A percentile compares a stretch with the other conserved stretches of the same genome.
phyloP scores from a whole-genome alignment of 2,329 filamentous ascomycete species.

The Calcarisporium arbuscula region DNA sequence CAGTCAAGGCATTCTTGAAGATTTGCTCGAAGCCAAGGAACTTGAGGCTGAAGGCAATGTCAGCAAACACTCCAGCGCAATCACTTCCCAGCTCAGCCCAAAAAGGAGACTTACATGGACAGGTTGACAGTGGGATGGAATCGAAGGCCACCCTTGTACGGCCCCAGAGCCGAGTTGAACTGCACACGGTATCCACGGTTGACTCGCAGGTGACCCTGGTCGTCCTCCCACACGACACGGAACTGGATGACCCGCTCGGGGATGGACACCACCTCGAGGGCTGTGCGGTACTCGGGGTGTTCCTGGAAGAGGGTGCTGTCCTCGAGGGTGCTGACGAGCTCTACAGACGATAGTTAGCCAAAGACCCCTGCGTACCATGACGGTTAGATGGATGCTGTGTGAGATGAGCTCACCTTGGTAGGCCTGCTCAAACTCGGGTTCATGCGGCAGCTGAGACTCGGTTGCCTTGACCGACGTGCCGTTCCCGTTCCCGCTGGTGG shows the following conservation, averaged over 20 bases:
- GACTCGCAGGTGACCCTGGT: slow-evolving; percentile 81
- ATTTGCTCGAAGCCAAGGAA: slow-evolving; percentile 99
- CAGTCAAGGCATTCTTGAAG: slow-evolving; percentile 99
- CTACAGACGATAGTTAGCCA: slow-evolving; percentile 36
- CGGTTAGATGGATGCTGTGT: neutral
- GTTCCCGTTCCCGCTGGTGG: too few relatives aligned
- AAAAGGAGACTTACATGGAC: slow-evolving; percentile 42
- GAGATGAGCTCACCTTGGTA: slow-evolving; percentile 68
- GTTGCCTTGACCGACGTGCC: too few relatives aligned
- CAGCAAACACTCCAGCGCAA: slow-evolving; percentile 3
- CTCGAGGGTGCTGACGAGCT: slow-evolving; percentile 92
- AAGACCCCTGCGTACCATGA: neutral
- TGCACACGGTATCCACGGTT: slow-evolving; percentile 96
- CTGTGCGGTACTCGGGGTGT: slow-evolving; percentile 90
- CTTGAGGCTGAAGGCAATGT: slow-evolving; percentile 63
- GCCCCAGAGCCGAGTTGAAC: slow-evolving; percentile 95
- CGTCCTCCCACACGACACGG: slow-evolving; percentile 94
- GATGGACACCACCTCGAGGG: slow-evolving; percentile 79
- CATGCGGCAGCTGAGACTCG: slow-evolving; percentile 79
- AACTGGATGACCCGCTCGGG: slow-evolving; percentile 97
- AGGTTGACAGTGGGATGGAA: slow-evolving; percentile 87
- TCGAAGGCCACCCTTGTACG: slow-evolving; percentile 95
- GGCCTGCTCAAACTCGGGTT: slow-evolving; percentile 98
- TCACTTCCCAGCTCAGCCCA: neutral
- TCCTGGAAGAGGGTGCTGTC: slow-evolving; percentile 88